Evolutionary conservation across 768 basidiomycete species (phyloP), one percentile per base, ranked within the genome.

Genomic region (Exsudoporus frostii): DNA sequence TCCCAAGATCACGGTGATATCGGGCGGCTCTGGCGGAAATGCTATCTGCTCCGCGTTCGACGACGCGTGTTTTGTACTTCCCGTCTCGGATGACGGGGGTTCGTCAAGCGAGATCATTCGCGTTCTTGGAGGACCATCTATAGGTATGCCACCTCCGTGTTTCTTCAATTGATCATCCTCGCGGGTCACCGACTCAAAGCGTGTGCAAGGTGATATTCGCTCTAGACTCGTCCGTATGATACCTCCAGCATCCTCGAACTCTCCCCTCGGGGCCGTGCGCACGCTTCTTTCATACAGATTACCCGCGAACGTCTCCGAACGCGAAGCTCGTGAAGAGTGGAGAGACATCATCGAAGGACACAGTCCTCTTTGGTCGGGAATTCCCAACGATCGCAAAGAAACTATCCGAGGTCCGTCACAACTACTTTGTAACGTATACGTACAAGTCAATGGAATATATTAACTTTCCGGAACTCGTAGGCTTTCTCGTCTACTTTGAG

Each of bases 21-120:
- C 92, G 45, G 94, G 94, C 0, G 94, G 94, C n/a, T 93, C 93
- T 32, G 94, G 94, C 38, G 92, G 92, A 45, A 98, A 98, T 65
- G 80, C 89, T 20, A 88, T 98, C 58, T 93, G 91, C 59, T 76
- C 88, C 37, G 91, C 92, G 3, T 97, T 98, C 65, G 79, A 78
- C 3, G 63, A 76, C 55, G 85, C 89, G 22, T 86, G 83, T 63
- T 92, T 94, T 64, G 85, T 94, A 24, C 76, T 98, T 32, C 95
- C 95, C 6, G 91, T 98, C 30, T 95, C 92, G 7, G 95, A 98
- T 65, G 93, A 98, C 67, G 95, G 95, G 1, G 95, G 95, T 40
- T 93, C 91, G 4, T 96, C 93, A 3, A 90, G 90, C 58, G 94
- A 97, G 75, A 96, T 96, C 48, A 90, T 94, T 47, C 84, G 94